phyloP scores from a whole-genome alignment of 2,329 filamentous ascomycete genomes.

The Xylariaceae sp. region DNA sequence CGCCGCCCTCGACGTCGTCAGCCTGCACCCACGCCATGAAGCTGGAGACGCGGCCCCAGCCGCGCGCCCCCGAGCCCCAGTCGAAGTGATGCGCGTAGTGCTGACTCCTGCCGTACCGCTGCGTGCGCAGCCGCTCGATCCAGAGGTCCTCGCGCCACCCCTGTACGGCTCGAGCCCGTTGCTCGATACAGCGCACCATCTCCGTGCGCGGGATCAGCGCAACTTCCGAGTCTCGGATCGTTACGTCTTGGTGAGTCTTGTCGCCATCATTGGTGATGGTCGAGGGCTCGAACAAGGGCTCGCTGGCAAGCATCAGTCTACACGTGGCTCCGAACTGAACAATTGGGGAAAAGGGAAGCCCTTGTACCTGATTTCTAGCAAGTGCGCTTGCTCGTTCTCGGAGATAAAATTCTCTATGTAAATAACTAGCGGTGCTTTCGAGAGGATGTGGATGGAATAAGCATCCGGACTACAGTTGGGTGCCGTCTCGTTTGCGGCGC shows the following conservation, averaged over 20 bases:
- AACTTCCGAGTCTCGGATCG: conserved; percentile 48
- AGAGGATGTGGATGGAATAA: conserved; percentile 45
- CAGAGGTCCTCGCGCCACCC: conserved; percentile 51
- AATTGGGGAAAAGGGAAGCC: no score
- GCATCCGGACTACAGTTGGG: conserved; percentile 33
- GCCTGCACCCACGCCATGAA: conserved; percentile 49
- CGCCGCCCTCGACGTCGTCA: conserved; percentile 39
- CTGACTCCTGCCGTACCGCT: conserved; percentile 42
- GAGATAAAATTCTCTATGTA: conserved; percentile 51
- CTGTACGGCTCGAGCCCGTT: conserved; percentile 32
- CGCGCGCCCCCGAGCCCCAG: conserved; percentile 48
- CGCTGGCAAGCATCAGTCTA: conserved; percentile 25
- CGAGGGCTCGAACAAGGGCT: conserved; percentile 45
- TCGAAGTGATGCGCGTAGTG: conserved; percentile 54
- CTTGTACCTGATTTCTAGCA: conserved; percentile 48
- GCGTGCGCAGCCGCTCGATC: conserved; percentile 43
- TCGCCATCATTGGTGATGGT: conserved; percentile 46
- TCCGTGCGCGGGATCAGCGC: conserved; percentile 46
- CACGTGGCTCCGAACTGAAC: neutral
- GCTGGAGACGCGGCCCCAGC: conserved; percentile 45
- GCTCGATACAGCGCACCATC: conserved; percentile 23
- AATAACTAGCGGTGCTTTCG: conserved; percentile 46
- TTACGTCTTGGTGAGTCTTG: conserved; percentile 34
- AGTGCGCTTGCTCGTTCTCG: conserved; percentile 38
- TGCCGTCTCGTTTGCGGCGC: conserved; percentile 32